Conservation (phyloP, 2,329 filamentous ascomycete species). For the Lasiodiplodia theobromae region DNA sequence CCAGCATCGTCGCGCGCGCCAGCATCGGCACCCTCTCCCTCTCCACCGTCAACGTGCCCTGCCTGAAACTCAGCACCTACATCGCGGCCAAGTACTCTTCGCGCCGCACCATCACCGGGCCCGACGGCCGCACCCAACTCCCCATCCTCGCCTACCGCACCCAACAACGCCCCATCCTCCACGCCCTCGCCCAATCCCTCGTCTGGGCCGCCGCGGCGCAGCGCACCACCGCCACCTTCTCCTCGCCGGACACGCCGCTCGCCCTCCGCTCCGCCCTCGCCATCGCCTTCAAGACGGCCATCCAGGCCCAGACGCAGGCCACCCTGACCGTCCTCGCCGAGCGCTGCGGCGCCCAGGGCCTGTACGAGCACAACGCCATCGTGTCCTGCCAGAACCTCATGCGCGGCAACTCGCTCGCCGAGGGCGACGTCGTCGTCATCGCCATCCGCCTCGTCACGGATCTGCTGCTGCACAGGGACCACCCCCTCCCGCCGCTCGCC, state of each 20-base stretch:
- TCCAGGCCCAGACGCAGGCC: background rate
- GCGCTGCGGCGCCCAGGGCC: conserved; percentile 16
- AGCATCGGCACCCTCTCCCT: conserved; percentile 26
- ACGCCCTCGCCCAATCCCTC: conserved; percentile 11
- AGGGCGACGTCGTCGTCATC: conserved; percentile 14
- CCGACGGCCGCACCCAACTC: background rate
- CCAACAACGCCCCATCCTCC: background rate
- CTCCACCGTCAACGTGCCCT: conserved; percentile 23
- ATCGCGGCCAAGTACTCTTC: background rate
- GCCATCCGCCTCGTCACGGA: background rate
- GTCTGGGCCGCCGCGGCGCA: background rate
- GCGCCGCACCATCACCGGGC: background rate
- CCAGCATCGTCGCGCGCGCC: conserved; percentile 30
- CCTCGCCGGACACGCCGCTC: background rate
- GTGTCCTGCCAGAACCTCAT: conserved; percentile 10
- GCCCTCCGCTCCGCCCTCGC: background rate
- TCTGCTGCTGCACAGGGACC: background rate
- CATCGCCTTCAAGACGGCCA: conserved; percentile 2
- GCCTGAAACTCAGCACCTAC: conserved; percentile 23
- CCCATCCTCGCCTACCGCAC: background rate
- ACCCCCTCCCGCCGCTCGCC: background rate
- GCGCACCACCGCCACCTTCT: background rate
- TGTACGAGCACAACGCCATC: conserved; percentile 18
- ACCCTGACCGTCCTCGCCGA: background rate
- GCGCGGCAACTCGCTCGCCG: conserved; percentile 20